Percentiles rank a stretch among this genome's conserved stretches.
Conservation (phyloP, 305 asterid species). For the Solanum hybrid region DNA sequence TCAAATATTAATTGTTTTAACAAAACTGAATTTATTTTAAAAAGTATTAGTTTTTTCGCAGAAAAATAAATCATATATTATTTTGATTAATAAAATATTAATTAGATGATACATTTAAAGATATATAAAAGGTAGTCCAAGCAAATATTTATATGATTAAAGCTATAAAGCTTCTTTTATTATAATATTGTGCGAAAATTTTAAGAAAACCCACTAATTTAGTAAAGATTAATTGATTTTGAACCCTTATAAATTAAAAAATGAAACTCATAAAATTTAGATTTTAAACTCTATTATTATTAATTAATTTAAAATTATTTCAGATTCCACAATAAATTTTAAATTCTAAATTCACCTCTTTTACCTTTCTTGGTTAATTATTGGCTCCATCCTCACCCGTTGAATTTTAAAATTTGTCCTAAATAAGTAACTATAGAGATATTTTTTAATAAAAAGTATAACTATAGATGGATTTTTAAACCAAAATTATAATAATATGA, state of each 20-base stretch:
- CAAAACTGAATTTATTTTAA: neutral
- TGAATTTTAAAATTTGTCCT: neutral
- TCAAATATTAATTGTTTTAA: neutral
- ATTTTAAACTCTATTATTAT: neutral
- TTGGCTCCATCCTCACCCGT: neutral
- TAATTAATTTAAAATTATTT: neutral
- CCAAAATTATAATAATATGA: neutral
- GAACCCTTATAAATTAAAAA: neutral
- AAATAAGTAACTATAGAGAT: no score
- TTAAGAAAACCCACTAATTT: neutral
- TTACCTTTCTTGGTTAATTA: neutral
- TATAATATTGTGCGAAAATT: neutral
- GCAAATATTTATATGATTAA: neutral
- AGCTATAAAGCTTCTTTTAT: neutral
- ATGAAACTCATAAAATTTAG: neutral
- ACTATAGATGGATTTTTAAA: neutral
- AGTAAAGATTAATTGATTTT: neutral
- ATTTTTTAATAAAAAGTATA: no score
- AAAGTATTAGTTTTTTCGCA: neutral
- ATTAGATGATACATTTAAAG: neutral
- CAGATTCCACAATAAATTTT: neutral
- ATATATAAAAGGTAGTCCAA: neutral
- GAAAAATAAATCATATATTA: neutral
- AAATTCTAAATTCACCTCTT: neutral
- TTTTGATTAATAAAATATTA: neutral